Evolutionary conservation across 352 stramenopile genomes (phyloP), one percentile per base, ranked within the genome.

Genomic region (Phytopythium delawarense): DNA sequence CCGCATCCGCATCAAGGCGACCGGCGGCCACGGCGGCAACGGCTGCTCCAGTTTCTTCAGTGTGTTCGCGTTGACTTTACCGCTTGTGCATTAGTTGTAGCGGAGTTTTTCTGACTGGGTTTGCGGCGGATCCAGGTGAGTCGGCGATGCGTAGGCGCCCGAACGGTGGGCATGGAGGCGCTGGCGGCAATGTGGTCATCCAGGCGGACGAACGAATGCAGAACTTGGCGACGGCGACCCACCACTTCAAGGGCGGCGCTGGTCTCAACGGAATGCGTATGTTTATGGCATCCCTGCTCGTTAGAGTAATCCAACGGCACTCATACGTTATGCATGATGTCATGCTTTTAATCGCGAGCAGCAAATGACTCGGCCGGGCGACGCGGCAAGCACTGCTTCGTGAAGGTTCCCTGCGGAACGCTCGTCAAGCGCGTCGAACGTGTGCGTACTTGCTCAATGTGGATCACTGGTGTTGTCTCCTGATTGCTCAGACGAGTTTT

Each of bases 1-100:
- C 71, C 83, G 87, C 68, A 93, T 97, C 61, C 81, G 89, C 46
- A 88, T 97, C 53, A 92, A 93, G 50, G 85, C 87, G n/a, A 95
- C 83, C 1, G 89, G 87, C 11, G 89, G 89, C 15, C 84, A 96
- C 58, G 89, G 89, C 39, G 89, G 89, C 65, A 95, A 97, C 64
- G 89, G 89, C 44, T 97, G 89, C 67, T 72, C 80, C 59, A 96
- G 87, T 57, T 96, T 94, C 57, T 89, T 94, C 71, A 82, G 81
- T 84, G 64, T 66, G 70, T 63, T 39, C 15, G 18, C 32, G 16
- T 25, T 30, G 9, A 8, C n/a, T 28, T 11, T 34, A 5, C 8
- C 48, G 12, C 40, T 16, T 56, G 30, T 20, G 57, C 18, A 15
- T 28, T 15, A 28, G 15, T 9, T 35, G 15, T 23, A 20, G 18